These are phyloP conservation scores for Claviceps sp. DNA, from an alignment of 2,329 filamentous ascomycete species.

Conservation along the genomic window DNA sequence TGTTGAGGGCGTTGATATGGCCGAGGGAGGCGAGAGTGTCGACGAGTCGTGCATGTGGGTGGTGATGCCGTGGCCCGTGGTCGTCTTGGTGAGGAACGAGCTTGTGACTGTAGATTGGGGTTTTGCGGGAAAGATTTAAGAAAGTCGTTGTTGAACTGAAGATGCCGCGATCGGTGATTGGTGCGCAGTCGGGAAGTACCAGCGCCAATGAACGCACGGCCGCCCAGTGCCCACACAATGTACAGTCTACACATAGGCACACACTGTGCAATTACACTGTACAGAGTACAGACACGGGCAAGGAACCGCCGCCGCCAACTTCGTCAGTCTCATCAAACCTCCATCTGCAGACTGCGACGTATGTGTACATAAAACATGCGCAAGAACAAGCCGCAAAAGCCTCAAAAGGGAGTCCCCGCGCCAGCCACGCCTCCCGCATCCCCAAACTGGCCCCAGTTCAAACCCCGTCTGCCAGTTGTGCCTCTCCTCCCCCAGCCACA, in stretches of 20 bases:
- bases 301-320: too few species aligned
- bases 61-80: background rate
- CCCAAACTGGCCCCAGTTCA: constrained; percentile 57
- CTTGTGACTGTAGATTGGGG: background rate
- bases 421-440: constrained; percentile 12
- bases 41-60: constrained; percentile 2
- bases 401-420: constrained; percentile 8
- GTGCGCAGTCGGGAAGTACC: background rate
- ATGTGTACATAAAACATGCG: constrained; percentile 13
- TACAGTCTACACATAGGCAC: too few species aligned
- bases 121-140: background rate
- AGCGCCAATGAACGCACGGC: too few species aligned
- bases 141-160: background rate
- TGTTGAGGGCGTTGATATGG: constrained; percentile 5
- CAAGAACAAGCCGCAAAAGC: constrained; percentile 19
- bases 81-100: background rate
- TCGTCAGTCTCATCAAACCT: too few species aligned
- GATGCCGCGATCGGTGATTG: background rate
- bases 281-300: too few species aligned
- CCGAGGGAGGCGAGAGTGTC: constrained; percentile 6
- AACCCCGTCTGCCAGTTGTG: constrained; percentile 51
- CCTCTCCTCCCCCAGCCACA: constrained; percentile 48
- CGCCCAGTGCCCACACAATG: too few species aligned
- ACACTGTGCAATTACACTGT: too few species aligned
- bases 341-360: too few species aligned